Evolutionary conservation across 768 basidiomycete species (phyloP).

Genomic region (Cystofilobasidium bisporidii): DNA sequence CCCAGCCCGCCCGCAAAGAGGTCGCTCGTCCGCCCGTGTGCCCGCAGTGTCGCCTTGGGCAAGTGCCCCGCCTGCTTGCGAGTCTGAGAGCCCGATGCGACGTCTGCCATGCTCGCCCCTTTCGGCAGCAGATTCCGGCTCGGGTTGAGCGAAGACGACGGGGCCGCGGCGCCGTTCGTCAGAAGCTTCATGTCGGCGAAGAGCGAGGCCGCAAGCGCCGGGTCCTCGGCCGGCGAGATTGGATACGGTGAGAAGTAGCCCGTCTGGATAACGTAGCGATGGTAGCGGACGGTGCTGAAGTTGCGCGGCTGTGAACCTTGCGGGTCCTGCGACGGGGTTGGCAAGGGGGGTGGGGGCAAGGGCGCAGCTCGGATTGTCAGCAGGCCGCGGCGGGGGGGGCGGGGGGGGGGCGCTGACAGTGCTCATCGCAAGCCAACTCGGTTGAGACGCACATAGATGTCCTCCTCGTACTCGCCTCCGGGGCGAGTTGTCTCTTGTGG

Average conservation of each 20-base stretch:
- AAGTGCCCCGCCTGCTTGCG: slow-evolving; percentile 41
- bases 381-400: too few species aligned
- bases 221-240: slow-evolving; percentile 46
- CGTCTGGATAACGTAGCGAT: slow-evolving; percentile 3
- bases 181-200: not conserved
- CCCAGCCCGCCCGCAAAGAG: slow-evolving; percentile 33
- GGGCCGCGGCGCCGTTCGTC: not conserved
- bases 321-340: not conserved
- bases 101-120: not conserved
- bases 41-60: slow-evolving; percentile 47
- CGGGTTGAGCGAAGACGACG: too few species aligned
- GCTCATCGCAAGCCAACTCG: not conserved
- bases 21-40: slow-evolving; percentile 66
- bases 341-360: not conserved
- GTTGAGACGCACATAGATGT: not conserved
- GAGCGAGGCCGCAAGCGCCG: not conserved
- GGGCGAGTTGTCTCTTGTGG: not conserved
- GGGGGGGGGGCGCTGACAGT: not conserved
- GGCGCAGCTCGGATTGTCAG: too few species aligned
- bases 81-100: not conserved
- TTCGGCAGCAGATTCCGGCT: too few species aligned
- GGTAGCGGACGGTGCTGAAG: slow-evolving; percentile 21
- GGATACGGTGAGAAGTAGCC: slow-evolving; percentile 97
- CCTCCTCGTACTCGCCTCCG: not conserved
- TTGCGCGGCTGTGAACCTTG: slow-evolving; percentile 14